Evolutionary conservation across 2,329 filamentous ascomycete species (phyloP).

Genomic region (Colletotrichum sp.): DNA sequence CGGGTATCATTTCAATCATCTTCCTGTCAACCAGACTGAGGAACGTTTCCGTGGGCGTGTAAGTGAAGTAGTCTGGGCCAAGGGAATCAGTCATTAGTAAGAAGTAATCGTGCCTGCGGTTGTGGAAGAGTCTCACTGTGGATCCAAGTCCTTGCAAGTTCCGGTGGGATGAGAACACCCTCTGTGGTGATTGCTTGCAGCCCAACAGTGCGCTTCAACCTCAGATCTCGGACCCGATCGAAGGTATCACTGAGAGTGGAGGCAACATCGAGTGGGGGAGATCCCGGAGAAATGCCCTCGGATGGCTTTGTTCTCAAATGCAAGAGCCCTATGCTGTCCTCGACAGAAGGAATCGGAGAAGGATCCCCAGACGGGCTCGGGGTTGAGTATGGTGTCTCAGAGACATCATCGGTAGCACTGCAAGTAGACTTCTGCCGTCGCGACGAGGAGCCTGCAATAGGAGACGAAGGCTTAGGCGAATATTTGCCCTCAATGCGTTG

Average conservation of each 20-base stretch:
- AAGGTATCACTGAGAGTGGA: conserved; percentile 32
- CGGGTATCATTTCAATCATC: conserved; percentile 33
- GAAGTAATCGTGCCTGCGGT: neutral
- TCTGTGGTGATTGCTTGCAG: conserved; percentile 26
- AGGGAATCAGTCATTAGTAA: neutral
- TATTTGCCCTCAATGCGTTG: conserved; percentile 29
- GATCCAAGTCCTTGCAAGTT: conserved; percentile 32
- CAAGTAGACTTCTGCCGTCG: neutral
- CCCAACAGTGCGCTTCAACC: conserved; percentile 23
- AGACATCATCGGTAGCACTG: neutral
- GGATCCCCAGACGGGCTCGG: neutral
- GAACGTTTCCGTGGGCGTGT: conserved; percentile 33
- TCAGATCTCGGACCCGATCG: conserved; percentile 29
- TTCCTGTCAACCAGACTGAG: conserved; percentile 29
- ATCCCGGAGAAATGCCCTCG: neutral
- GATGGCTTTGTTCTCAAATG: neutral
- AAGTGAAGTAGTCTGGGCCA: conserved; percentile 30
- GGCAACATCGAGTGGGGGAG: conserved; percentile 26
- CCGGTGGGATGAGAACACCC: conserved; percentile 29
- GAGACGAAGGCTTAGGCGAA: conserved; percentile 7
- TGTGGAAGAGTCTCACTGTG: conserved; percentile 22
- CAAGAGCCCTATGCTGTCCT: neutral
- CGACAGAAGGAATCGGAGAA: neutral
- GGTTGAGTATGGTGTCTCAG: neutral
- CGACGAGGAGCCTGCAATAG: neutral